Evolutionary conservation across 179 eudicot genomes (phyloP).

Genomic region (Beta corolliflora): DNA sequence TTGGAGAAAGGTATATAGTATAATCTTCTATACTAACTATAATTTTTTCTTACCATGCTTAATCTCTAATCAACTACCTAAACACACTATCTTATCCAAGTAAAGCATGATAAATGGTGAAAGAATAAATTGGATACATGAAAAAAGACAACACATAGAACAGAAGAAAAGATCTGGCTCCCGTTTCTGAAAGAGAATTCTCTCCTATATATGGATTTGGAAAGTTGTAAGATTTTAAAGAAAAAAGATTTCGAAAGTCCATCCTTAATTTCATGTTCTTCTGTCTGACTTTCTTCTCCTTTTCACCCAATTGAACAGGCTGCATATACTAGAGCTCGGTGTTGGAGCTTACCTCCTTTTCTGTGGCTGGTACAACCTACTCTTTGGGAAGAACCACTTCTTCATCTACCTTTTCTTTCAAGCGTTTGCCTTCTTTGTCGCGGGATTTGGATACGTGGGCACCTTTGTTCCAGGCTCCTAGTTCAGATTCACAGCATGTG

Average conservation of each 20-base stretch:
- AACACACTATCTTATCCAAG: too few species aligned
- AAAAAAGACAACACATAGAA: background rate
- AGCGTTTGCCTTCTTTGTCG: constrained; percentile 61
- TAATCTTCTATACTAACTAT: background rate
- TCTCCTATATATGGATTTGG: too few species aligned
- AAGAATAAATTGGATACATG: too few species aligned
- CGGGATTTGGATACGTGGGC: constrained; percentile 76
- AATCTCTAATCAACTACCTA: background rate
- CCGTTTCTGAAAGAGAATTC: too few species aligned
- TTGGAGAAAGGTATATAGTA: constrained; percentile 47
- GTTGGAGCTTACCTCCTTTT: constrained; percentile 59
- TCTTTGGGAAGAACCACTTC: constrained; percentile 52
- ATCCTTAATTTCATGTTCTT: too few species aligned
- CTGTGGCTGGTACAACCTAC: constrained; percentile 63
- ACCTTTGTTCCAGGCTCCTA: constrained; percentile 54
- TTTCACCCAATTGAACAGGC: constrained; percentile 31
- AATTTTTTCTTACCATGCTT: background rate
- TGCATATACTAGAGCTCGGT: constrained; percentile 48
- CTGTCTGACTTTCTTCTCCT: background rate
- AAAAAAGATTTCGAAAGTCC: too few species aligned
- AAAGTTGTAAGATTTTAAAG: too few species aligned
- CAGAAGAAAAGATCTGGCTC: background rate
- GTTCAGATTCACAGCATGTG: background rate
- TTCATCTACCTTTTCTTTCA: constrained; percentile 74
- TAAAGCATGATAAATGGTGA: too few species aligned